Percentiles rank a stretch among this genome's conserved stretches.
phyloP scores from a whole-genome alignment of 2,329 filamentous ascomycete genomes.

The Coniochaeta ligniaria region DNA sequence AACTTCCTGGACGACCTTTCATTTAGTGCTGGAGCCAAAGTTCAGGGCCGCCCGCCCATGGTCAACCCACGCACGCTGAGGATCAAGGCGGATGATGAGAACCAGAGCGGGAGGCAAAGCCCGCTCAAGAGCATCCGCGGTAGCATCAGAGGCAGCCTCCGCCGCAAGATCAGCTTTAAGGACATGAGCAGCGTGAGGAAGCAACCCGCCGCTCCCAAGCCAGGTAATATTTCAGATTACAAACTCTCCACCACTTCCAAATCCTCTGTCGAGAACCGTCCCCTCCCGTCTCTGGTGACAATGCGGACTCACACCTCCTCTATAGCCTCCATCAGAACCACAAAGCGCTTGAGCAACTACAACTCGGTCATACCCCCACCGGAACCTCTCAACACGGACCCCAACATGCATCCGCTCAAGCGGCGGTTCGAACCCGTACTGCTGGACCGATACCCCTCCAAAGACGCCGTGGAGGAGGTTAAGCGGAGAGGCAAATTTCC shows the following conservation, averaged over 20 bases:
- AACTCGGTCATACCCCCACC: slow-evolving; percentile 95
- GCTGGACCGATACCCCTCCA: slow-evolving; percentile 86
- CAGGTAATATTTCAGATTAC: slow-evolving; percentile 48
- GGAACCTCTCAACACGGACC: slow-evolving; percentile 81
- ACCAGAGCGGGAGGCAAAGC: slow-evolving; percentile 43
- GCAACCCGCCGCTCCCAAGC: slow-evolving; percentile 68
- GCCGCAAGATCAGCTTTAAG: slow-evolving; percentile 83
- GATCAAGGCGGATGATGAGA: slow-evolving; percentile 66
- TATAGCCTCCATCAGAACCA: slow-evolving; percentile 61
- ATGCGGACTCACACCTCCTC: slow-evolving; percentile 7
- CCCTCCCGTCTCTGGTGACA: background rate
- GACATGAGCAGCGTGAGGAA: slow-evolving; percentile 95
- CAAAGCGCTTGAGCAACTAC: slow-evolving; percentile 89
- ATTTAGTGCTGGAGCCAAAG: slow-evolving; percentile 76
- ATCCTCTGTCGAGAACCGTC: background rate
- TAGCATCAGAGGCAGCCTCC: slow-evolving; percentile 73
- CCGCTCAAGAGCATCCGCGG: slow-evolving; percentile 29
- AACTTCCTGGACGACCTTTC: slow-evolving; percentile 88
- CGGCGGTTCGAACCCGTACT: slow-evolving; percentile 93
- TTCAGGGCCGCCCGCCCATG: slow-evolving; percentile 62
- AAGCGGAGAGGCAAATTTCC: slow-evolving; percentile 80
- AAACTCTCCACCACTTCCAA: slow-evolving; percentile 5
- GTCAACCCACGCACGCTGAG: slow-evolving; percentile 75
- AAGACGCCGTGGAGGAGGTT: slow-evolving; percentile 71
- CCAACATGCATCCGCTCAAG: slow-evolving; percentile 92